Evolutionary conservation across 345 rosid species (phyloP), one percentile per base, ranked within the genome.

Genomic region (Brassica rapa): DNA sequence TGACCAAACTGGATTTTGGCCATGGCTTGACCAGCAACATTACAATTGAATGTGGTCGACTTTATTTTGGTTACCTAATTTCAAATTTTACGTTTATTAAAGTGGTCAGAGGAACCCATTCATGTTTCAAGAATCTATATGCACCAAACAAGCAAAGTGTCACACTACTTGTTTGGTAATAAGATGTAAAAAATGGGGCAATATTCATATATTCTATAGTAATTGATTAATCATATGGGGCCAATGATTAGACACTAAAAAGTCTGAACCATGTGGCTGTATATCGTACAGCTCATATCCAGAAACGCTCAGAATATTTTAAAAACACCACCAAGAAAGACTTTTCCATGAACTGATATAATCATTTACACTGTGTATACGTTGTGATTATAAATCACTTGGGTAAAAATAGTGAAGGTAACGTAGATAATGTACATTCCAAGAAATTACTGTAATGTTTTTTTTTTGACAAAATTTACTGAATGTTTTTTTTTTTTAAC

Each of bases 1-100:
- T 23, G 98, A 94, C 73, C 98, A 89, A 15, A 69, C 97, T 46
- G 92, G 91, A 2, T 84, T 90, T 78, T 94, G 98, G 98, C 98
- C 98, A 57, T 94, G 98, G 98, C 83, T 94, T 78, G 98, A 94
- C 66, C 93, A 89, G 14, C 92, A 86, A 57, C 88, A 87, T 66
- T 94, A 89, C 85, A 87, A 88, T 62, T 93, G 82, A 88, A 60
- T 25, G 8, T 43, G 65, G 21, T 51, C 56, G 3, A 33, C 1
- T 0, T 10, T 49, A 46, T 71, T 37, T 83, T 11, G 16, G 16
- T 46, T 46, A 46, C 14, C 55, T 14, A 4, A 1, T 46, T 46
- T 2, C 12, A 33, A 55, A 30, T 21, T 59, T 55, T 39, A 1
- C 9, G 3, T 21, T 68, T 16, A 9, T 39, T n/a, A 2, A 24